A percentile compares a stretch with the other conserved stretches of the same genome.
Evolutionary conservation across 1,284 basidiomycete genomes (phyloP).

Genomic region (Heterobasidion parviporum): DNA sequence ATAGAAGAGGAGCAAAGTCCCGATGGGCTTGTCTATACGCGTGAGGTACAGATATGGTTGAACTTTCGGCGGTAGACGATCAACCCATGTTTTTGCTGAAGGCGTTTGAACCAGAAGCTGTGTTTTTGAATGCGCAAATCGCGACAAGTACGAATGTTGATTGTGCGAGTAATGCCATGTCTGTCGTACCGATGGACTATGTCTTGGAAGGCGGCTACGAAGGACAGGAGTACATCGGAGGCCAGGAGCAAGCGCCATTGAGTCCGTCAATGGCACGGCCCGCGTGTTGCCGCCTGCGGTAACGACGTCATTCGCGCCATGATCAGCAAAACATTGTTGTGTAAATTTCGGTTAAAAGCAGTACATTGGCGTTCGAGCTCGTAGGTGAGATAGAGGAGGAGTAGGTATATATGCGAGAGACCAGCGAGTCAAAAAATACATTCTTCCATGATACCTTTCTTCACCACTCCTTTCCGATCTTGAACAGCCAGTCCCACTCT

Average conservation of each 20-base stretch:
- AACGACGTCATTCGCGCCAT: not conserved
- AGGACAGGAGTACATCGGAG: not conserved
- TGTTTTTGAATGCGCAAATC: not conserved
- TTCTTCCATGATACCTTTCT: conserved; percentile 1
- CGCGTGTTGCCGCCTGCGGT: not conserved
- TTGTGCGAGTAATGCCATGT: not conserved
- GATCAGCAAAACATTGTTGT: not conserved
- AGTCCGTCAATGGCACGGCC: not conserved
- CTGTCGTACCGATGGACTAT: not conserved
- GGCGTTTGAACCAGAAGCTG: conserved; percentile 5
- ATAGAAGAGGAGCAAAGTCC: conserved; percentile 85
- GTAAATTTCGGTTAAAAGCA: not conserved
- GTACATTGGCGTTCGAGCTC: not conserved
- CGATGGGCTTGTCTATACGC: conserved; percentile 93
- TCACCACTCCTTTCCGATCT: conserved; percentile 77
- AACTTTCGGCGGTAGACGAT: conserved; percentile 47
- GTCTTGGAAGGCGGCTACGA: not conserved
- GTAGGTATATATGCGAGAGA: not conserved
- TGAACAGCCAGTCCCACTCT: conserved; percentile 83
- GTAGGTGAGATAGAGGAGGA: not conserved
- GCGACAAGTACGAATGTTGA: not conserved
- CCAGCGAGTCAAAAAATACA: not conserved
- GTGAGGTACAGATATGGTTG: conserved; percentile 83
- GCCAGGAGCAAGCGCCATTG: not conserved
- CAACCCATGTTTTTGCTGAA: conserved; percentile 50